These are phyloP conservation scores for Rhizopus arrhizus DNA, from an alignment of 371 early-diverging fungal genomes.

Conservation along the genomic window DNA sequence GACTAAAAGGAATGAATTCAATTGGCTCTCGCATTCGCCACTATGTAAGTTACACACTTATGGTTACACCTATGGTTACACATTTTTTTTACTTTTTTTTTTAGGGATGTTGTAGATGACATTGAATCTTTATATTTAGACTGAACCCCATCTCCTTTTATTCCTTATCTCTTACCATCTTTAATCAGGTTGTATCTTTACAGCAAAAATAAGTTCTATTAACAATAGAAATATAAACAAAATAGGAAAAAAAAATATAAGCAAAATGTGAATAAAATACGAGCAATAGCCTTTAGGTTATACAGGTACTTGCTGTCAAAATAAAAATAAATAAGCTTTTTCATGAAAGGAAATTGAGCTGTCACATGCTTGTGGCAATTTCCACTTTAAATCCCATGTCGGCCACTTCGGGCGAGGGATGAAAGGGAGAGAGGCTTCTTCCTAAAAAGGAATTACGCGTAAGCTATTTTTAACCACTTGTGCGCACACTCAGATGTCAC, in stretches of 20 bases:
- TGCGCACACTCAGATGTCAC: too few species aligned
- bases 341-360: not conserved
- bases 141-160: not conserved
- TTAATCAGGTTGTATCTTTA: not conserved
- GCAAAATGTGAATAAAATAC: too few species aligned
- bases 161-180: not conserved
- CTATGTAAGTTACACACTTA: not conserved
- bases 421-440: not conserved
- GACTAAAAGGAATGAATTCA: not conserved
- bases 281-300: not conserved
- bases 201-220: too few species aligned
- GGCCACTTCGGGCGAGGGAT: not conserved
- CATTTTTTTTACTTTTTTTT: not conserved
- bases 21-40: conserved; percentile 3
- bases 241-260: too few species aligned
- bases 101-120: not conserved
- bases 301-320: not conserved
- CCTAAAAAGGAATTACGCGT: not conserved
- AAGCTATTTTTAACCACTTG: not conserved
- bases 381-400: not conserved
- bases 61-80: too few species aligned
- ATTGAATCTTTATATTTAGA: conserved; percentile 2
- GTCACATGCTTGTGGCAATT: not conserved
- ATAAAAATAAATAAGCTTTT: not conserved
- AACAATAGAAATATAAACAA: too few species aligned